Evolutionary conservation across 768 basidiomycete genomes (phyloP).

Genomic region (Thelephora aurantiotincta): DNA sequence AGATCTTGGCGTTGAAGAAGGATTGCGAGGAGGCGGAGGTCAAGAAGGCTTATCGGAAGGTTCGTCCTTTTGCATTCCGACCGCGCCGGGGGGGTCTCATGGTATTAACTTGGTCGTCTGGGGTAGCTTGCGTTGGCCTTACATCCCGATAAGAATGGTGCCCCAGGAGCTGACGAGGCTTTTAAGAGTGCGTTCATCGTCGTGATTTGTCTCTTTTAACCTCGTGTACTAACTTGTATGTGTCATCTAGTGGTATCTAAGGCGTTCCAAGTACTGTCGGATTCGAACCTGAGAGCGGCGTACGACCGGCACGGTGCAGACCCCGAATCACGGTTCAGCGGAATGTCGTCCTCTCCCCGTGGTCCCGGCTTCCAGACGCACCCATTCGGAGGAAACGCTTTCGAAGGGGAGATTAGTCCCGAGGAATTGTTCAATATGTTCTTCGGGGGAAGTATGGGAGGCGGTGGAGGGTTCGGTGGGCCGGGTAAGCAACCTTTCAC

Average conservation of each 20-base stretch:
- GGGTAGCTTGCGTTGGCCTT: slow-evolving; percentile 71
- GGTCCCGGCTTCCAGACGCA: slow-evolving; percentile 35
- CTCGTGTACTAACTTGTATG: slow-evolving; percentile 5
- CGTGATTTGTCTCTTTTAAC: slow-evolving; percentile 1
- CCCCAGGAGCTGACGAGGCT: slow-evolving; percentile 96
- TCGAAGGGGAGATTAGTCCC: slow-evolving; percentile 81
- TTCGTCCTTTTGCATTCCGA: slow-evolving; percentile 18
- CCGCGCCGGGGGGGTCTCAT: not conserved
- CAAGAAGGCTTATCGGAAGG: slow-evolving; percentile 96
- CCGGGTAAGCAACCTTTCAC: slow-evolving; percentile 6
- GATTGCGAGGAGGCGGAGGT: slow-evolving; percentile 76
- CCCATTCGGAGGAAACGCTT: slow-evolving; percentile 35
- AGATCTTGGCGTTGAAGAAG: slow-evolving; percentile 53
- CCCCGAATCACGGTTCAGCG: slow-evolving; percentile 71
- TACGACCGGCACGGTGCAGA: slow-evolving; percentile 80
- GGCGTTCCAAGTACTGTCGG: slow-evolving; percentile 92
- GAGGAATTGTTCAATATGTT: slow-evolving; percentile 99
- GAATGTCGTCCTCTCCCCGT: slow-evolving; percentile 39
- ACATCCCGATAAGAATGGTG: slow-evolving; percentile 91
- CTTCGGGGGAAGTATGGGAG: slow-evolving; percentile 66
- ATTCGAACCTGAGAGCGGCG: slow-evolving; percentile 78
- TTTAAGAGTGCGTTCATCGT: slow-evolving; percentile 68
- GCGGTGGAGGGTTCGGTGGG: slow-evolving; percentile 8
- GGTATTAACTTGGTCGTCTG: not conserved
- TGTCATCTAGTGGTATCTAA: slow-evolving; percentile 77